These are phyloP conservation scores for Scutellaria minor DNA, from an alignment of 257 asterid genomes.

Conservation along the genomic window DNA sequence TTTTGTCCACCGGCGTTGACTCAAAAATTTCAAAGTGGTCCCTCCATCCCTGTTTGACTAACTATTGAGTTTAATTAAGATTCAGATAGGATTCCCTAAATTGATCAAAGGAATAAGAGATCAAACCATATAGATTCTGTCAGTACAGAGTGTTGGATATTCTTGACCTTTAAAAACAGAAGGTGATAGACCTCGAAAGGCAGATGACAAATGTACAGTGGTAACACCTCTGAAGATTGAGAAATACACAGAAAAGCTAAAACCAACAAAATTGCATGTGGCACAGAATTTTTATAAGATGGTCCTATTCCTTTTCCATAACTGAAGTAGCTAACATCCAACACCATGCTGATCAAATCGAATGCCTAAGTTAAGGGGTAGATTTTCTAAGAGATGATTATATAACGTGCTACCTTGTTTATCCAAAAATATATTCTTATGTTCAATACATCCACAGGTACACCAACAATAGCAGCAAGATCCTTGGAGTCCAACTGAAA, in stretches of 20 bases:
- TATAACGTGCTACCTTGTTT: constrained; percentile 66
- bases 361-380: neutral
- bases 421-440: constrained; percentile 86
- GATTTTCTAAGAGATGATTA: constrained; percentile 25
- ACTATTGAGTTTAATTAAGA: no score
- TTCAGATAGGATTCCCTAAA: constrained; percentile 85
- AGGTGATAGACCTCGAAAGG: neutral
- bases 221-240: neutral
- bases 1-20: no score
- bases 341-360: constrained; percentile 20
- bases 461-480: constrained; percentile 88
- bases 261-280: neutral
- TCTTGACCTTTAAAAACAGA: constrained; percentile 13
- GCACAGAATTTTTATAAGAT: neutral
- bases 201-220: constrained; percentile 9
- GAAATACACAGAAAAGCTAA: neutral
- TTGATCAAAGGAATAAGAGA: constrained; percentile 35
- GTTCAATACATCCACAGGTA: constrained; percentile 74
- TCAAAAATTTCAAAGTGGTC: no score
- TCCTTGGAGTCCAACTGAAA: constrained; percentile 85
- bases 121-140: constrained; percentile 13
- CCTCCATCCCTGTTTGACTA: no score
- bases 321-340: constrained; percentile 19
- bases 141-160: neutral
- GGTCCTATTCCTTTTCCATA: constrained; percentile 8